A percentile compares a stretch with the other conserved stretches of the same genome.
These are phyloP conservation scores for Aspergillus fumigatus DNA, from an alignment of 2,329 filamentous ascomycete genomes.

Conservation along the genomic window DNA sequence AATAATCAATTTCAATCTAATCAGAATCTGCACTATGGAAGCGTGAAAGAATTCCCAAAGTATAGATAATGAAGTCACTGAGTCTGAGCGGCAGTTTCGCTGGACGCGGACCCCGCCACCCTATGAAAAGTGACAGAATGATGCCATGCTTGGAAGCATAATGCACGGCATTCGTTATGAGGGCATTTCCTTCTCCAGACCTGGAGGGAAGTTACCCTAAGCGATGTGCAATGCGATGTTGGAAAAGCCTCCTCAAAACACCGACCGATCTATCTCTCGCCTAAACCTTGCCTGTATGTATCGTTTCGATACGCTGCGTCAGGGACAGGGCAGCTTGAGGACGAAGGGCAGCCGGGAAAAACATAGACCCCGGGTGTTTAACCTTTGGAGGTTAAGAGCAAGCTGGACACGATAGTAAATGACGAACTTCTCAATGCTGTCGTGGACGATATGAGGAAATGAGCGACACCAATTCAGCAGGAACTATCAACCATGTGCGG, in stretches of 20 bases:
- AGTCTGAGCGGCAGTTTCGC: not conserved
- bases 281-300: not conserved
- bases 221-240: not conserved
- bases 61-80: not conserved
- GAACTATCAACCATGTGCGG: conserved; percentile 13
- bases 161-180: not conserved
- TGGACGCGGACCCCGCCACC: not conserved
- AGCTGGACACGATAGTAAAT: not conserved
- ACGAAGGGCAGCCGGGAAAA: not conserved
- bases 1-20: conserved; percentile 9
- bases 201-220: not conserved
- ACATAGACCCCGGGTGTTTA: not conserved
- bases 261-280: not conserved
- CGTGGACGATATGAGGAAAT: conserved; percentile 6
- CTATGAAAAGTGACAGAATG: no score
- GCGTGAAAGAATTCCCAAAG: conserved; percentile 13
- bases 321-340: not conserved
- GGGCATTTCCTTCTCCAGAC: not conserved
- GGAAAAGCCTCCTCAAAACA: not conserved
- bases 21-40: conserved; percentile 11
- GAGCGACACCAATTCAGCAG: conserved; percentile 13
- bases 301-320: not conserved
- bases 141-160: not conserved
- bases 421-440: not conserved
- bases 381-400: not conserved